Evolutionary conservation across 169 alveolate genomes (phyloP), one percentile per base, ranked within the genome.

Genomic region (Eimeria sp.): DNA sequence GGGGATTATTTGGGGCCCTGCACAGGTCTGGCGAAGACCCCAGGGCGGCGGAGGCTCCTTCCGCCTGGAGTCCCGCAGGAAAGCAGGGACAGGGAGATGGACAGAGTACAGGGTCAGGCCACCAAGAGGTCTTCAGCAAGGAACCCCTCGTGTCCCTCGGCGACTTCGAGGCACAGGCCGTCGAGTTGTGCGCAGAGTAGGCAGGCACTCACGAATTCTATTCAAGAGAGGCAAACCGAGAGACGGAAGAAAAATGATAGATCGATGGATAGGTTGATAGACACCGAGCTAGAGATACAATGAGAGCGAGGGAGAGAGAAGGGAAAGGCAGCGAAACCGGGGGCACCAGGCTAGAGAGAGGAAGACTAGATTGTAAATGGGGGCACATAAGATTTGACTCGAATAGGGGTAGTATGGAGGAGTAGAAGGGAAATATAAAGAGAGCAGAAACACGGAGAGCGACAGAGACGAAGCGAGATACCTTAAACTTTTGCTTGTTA

Each of bases 151-250:
- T 84, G 40, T 22, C 92, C n/a, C 61, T 84, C 2, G 92, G 92
- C 13, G 92, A 84, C 22, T 84, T 84, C 47, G 80, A 84, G 10
- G 92, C 92, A 40, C 92, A 84, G 78, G 78, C 73, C 7, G n/a
- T 84, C n/a, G 92, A 84, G 11, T 4, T 84, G 14, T 5, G 34
- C 18, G 57, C 11, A 25, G 78, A 58, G 92, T 84, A 45, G 34
- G 92, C 30, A 83, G 75, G 13, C 40, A 54, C 27, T 10, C 43
- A 43, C 30, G 67, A 27, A 57, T 10, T 4, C 70, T 25, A 1
- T n/a, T 14, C 20, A 30, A 27, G 40, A 30, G 76, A 45, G 65
- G 34, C 76, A 34, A 30, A 47, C 1, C 25, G 22, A 54, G 51
- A n/a, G 45, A 18, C 10, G 18, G 83, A 72, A 20, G 22, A 14